Evolutionary conservation across 2,329 filamentous ascomycete species (phyloP), one percentile per base, ranked within the genome.

Genomic region (Fonsecaea monophora): DNA sequence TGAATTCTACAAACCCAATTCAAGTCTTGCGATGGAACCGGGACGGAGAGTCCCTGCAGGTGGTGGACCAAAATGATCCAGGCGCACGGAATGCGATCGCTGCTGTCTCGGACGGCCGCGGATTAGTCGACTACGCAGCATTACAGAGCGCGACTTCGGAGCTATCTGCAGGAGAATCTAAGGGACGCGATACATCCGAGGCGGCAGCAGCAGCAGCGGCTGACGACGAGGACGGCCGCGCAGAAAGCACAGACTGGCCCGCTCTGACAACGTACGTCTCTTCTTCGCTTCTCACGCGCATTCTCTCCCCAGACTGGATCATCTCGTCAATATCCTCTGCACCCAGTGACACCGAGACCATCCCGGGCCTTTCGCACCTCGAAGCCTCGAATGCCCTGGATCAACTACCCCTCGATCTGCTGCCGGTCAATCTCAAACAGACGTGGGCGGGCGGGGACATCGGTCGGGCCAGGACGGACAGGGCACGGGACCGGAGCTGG

Each of bases 401-500:
- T 38, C 73, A 76, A 60, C 65, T 72, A 1, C 75, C 72, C 3
- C 79, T 90, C 15, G 76, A 77, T 0, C 84, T 89, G 67, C 75
- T 89, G 3, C 85, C 85, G 0, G 79, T 90, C 62, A 83, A 90
- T 67, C 76, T 89, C 50, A 87, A 86, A 75, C 82, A 82, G 71
- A 89, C 87, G 1, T 90, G 87, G 87, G 81, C 85, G 32, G 80
- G 82, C 59, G 86, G 85, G 1, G 87, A 87, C 9, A 84, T 87
- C 8, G 87, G 87, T 0, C 79, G 86, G 6, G 86, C 88, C 73
- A 80, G 87, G 35, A 89, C 87, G 10, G 84, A 89, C 69, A 86
- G 84, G 37, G 87, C 87, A 5, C 82, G 85, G 72, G 87, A 90
- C 74, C 82, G 85, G 34, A 86, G 85, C 2, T 90, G 87, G 87